Base-by-base conservation (phyloP, 2,329 filamentous ascomycete species). In the Nothomitra cinnamomea region DNA sequence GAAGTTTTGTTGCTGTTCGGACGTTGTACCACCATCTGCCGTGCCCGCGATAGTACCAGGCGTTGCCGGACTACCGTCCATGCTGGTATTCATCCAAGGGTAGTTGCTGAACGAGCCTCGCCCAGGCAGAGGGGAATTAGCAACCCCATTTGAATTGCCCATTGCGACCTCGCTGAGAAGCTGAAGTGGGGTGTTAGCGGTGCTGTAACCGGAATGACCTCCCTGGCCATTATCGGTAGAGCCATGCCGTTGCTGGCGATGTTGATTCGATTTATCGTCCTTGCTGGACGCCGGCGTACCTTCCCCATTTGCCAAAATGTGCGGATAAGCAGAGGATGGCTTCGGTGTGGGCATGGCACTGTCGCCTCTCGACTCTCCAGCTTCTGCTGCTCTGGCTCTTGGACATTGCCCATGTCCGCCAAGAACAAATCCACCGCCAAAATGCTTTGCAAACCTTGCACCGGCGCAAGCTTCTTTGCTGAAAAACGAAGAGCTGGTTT, bases 141-240 rank as follows among this genome's bases (percentile, higher is more conserved):
- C 35, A 28, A 54, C 28, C n/a, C 53, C 53, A 41, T 54, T 55
- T 13, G 53, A 55, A 52, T 55, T 55, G 17, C 53, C 53, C 53
- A 55, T 55, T 21, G 53, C 53, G n/a, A 55, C 53, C 41, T 55
- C 53, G 28, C 53, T 55, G 12, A 55, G 48, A 10, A 55, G 53
- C n/a, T 53, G 53, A 3, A 55, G 38, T 8, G 53, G 53, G 12
- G 53, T 54, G 32, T 55, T 55, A 21, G 53, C 53, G 3, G 48
- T 43, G 21, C 40, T 54, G 25, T 54, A 54, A 40, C 13, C 22
- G 1, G 52, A 35, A n/a, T 45, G 40, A 24, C 45, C 45, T 49
- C 28, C 28, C 17, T 45, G 28, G 3, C 38, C 38, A n/a, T 17
- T 47, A 24, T 28, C 38, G 15, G 12, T 22, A 21, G 5, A 17